Evolutionary conservation across 164 flowering plant genomes (phyloP), one percentile per base, ranked within the genome.

Genomic region (Magnolia officinalis): DNA sequence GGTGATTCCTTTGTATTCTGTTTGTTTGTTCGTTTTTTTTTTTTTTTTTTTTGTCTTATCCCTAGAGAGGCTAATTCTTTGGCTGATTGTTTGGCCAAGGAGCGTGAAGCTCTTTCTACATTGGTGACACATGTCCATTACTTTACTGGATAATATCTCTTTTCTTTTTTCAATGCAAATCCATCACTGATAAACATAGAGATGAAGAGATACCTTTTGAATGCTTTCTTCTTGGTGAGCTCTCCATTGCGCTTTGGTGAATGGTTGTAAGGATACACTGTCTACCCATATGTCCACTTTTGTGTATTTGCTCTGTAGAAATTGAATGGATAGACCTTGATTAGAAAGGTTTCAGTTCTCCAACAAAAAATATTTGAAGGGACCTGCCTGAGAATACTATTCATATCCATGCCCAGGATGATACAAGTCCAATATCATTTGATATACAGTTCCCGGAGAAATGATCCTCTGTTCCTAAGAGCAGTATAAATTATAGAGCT

Each of bases 241-340:
- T 77, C 78, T 86, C 98, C 98, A 96, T 76, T 96, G 82, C n/a
- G 85, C 75, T 26, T 81, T 76, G 6, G 94, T 90, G 85, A 92
- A 96, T 63, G 90, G 89, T 72, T 92, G 93, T 45, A 94, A 71
- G 0, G 98, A 89, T 31, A 93, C 77, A 75, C 80, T 90, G 72
- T 92, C 99, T 0, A 78, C 86, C 93, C 94, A 89, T 68, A 92
- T 83, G 51, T 92, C 98, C 50, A 84, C 84, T 9, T 66, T 7
- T 63, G 86, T 77, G 71, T 86, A 83, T 1, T 85, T 78, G 84
- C 86, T 84, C 97, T 95, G 80, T 55, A 72, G 18, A 71, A 19
- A 19, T 71, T 16, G 26, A 10, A 70, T 45, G 6, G 13, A 23
- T 23, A 67, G 26, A 45, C 59, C 18, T 21, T 13, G 23, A 14